These are phyloP conservation scores for Agapanthus africanus DNA, from an alignment of 106 monocot species.

Conservation along the genomic window DNA sequence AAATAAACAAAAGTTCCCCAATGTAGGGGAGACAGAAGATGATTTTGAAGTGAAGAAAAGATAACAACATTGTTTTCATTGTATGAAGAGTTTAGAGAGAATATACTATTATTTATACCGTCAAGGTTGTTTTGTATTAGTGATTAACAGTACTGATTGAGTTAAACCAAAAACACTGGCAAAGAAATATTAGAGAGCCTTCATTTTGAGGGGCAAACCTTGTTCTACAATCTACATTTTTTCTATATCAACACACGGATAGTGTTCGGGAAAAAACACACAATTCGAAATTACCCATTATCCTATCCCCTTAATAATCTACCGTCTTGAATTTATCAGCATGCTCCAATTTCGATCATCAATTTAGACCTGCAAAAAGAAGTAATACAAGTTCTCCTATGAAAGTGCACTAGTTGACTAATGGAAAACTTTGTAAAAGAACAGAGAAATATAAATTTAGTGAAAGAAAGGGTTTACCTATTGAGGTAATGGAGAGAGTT, in stretches of 20 bases:
- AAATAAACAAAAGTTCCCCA: background rate
- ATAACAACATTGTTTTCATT: background rate
- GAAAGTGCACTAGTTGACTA: background rate
- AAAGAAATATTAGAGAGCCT: background rate
- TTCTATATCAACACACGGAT: background rate
- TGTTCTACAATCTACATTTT: background rate
- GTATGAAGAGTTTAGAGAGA: background rate
- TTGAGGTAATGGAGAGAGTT: background rate
- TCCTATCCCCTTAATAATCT: background rate
- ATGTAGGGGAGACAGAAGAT: background rate
- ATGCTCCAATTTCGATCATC: background rate
- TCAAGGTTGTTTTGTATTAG: background rate
- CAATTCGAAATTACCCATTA: background rate
- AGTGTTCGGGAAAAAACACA: background rate
- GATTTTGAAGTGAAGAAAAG: background rate
- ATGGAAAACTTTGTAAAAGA: background rate
- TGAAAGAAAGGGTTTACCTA: conserved; percentile 8
- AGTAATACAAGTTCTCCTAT: background rate
- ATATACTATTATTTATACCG: background rate
- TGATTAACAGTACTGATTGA: background rate
- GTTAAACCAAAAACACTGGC: background rate
- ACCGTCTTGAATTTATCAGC: background rate
- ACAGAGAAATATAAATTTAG: background rate
- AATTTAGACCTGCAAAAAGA: conserved; percentile 7
- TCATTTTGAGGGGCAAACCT: background rate